Evolutionary conservation across 208 protist genomes (phyloP).

Genomic region (Leishmania turanica): DNA sequence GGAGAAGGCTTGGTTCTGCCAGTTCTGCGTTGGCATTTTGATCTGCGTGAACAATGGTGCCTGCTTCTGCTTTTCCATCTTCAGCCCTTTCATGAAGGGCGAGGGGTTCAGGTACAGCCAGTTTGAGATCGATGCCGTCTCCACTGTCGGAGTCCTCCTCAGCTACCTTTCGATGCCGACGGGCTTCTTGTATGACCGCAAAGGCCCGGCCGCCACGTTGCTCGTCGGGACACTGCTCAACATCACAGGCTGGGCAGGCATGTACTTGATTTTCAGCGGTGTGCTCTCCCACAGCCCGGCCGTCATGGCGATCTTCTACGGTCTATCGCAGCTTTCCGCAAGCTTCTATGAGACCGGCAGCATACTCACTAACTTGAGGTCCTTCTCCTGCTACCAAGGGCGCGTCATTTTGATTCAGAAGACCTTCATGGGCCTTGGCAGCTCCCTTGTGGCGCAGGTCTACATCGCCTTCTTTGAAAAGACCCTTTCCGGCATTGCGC

Average conservation of each 20-base stretch:
- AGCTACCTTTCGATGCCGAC: slow-evolving; percentile 87
- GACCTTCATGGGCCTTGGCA: slow-evolving; percentile 88
- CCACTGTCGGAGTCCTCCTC: slow-evolving; percentile 73
- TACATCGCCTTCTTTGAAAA: slow-evolving; percentile 77
- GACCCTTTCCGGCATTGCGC: slow-evolving; percentile 37
- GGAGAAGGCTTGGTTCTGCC: slow-evolving; percentile 75
- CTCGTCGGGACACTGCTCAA: slow-evolving; percentile 64
- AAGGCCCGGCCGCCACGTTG: slow-evolving; percentile 56
- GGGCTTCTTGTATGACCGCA: slow-evolving; percentile 73
- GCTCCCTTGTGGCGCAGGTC: slow-evolving; percentile 72
- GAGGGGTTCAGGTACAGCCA: slow-evolving; percentile 61
- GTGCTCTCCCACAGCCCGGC: slow-evolving; percentile 40
- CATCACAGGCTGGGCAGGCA: slow-evolving; percentile 66
- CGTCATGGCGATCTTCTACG: slow-evolving; percentile 71
- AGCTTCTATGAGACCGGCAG: slow-evolving; percentile 85
- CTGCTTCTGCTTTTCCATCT: slow-evolving; percentile 82
- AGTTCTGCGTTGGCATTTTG: slow-evolving; percentile 81
- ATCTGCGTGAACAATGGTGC: slow-evolving; percentile 82
- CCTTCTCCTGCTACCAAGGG: slow-evolving; percentile 78
- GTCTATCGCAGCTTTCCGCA: slow-evolving; percentile 77
- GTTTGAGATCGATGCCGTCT: slow-evolving; percentile 62
- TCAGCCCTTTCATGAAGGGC: slow-evolving; percentile 69
- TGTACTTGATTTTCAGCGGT: slow-evolving; percentile 74
- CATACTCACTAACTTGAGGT: slow-evolving; percentile 75
- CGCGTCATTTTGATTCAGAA: slow-evolving; percentile 85